Evolutionary conservation across 2,329 filamentous ascomycete genomes (phyloP).

Genomic region (Aurifilum marmelostoma): DNA sequence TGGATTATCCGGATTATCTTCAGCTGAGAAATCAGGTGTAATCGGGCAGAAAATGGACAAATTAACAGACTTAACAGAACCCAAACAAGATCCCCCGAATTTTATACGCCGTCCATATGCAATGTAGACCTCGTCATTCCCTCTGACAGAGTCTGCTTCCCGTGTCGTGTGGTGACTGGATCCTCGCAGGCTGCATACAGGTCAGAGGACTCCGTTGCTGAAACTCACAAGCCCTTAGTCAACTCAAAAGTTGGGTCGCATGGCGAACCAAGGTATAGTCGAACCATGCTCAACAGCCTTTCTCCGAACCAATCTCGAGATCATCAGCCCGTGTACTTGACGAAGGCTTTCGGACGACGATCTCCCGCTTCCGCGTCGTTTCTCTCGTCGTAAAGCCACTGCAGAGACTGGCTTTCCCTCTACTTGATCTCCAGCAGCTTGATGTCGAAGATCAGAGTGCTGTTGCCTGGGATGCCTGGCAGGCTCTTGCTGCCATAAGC

Average conservation of each 20-base stretch:
- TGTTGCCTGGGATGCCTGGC: constrained; percentile 89
- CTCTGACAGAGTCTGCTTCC: constrained; percentile 45
- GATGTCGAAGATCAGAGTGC: constrained; percentile 88
- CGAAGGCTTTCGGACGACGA: too few species aligned
- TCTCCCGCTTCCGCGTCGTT: background rate
- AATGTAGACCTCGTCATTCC: constrained; percentile 57
- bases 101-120: constrained; percentile 53
- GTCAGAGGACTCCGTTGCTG: constrained; percentile 52
- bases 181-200: constrained; percentile 48
- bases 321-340: background rate
- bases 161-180: constrained; percentile 39
- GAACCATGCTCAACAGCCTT: background rate
- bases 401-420: constrained; percentile 42
- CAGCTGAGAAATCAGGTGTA: constrained; percentile 2
- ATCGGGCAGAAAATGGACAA: constrained; percentile 25
- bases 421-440: constrained; percentile 86
- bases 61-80: constrained; percentile 31
- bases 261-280: background rate
- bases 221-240: constrained; percentile 28
- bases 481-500: constrained; percentile 86
- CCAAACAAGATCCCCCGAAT: constrained; percentile 35
- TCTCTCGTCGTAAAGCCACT: background rate
- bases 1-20: constrained; percentile 15
- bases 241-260: constrained; percentile 20
- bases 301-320: too few species aligned